These are phyloP conservation scores for Globisporangium alternatum DNA, from an alignment of 352 stramenopile species.

Conservation along the genomic window DNA sequence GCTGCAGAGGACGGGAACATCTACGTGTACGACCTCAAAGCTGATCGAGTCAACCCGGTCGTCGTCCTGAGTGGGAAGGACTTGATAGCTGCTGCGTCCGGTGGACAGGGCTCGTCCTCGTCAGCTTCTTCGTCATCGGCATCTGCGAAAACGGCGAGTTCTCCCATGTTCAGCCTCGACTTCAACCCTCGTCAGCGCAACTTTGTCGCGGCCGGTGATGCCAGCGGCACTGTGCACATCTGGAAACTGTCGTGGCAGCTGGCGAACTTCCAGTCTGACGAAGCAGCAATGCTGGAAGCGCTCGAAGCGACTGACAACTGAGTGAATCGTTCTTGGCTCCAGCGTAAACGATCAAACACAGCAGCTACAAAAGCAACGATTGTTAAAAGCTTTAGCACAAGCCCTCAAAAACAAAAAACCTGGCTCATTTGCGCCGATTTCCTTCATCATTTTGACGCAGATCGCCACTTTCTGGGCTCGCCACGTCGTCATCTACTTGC, in stretches of 20 bases:
- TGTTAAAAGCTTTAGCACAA: neutral
- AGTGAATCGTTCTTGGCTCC: neutral
- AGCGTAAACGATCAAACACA: neutral
- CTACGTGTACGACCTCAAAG: slow-evolving; percentile 77
- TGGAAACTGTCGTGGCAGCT: slow-evolving; percentile 86
- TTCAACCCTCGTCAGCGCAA: slow-evolving; percentile 86
- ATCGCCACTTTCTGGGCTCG: neutral
- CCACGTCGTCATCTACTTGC: slow-evolving; percentile 36
- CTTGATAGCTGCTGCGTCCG: neutral
- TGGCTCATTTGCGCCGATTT: slow-evolving; percentile 4
- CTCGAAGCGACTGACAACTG: slow-evolving; percentile 21
- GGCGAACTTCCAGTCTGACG: slow-evolving; percentile 69
- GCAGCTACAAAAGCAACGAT: neutral
- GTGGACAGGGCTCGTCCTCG: neutral
- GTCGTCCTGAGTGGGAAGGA: slow-evolving; percentile 44
- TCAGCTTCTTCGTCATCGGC: slow-evolving; percentile 6
- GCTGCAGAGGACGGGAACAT: slow-evolving; percentile 68
- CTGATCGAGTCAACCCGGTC: slow-evolving; percentile 40
- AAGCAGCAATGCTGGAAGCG: slow-evolving; percentile 55
- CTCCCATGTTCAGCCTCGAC: slow-evolving; percentile 53
- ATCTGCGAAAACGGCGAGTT: slow-evolving; percentile 8
- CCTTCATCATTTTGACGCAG: slow-evolving; percentile 3
- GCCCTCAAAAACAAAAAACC: neutral
- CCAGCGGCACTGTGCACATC: slow-evolving; percentile 59
- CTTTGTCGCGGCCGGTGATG: slow-evolving; percentile 75